These are phyloP conservation scores for Eucalyptus rudis DNA, from an alignment of 345 rosid genomes.

Conservation along the genomic window DNA sequence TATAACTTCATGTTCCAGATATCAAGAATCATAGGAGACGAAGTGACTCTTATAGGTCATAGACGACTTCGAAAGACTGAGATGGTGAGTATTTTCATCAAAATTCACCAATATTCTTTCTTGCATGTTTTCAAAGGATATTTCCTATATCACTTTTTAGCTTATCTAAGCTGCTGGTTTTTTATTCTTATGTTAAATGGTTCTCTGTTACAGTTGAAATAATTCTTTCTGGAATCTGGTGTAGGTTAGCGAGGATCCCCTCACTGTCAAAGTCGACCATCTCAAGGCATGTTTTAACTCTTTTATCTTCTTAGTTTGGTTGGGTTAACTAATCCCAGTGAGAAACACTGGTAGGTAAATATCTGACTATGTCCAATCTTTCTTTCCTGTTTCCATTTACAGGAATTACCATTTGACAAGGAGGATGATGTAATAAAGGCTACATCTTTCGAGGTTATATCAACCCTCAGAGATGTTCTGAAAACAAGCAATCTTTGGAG, in stretches of 20 bases:
- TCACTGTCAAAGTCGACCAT: conserved; percentile 95
- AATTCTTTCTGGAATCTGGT: neutral
- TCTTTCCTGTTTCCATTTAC: conserved; percentile 2
- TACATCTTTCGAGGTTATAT: conserved; percentile 90
- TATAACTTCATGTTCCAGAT: conserved; percentile 36
- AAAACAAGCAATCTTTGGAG: conserved; percentile 89
- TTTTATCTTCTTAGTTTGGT: neutral
- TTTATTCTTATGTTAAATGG: neutral
- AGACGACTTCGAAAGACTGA: conserved; percentile 85
- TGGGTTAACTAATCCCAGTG: neutral
- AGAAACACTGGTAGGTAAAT: neutral
- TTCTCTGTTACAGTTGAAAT: neutral
- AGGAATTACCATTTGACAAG: conserved; percentile 86
- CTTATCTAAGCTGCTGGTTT: neutral
- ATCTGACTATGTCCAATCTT: neutral
- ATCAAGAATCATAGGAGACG: conserved; percentile 82
- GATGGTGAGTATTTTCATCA: conserved; percentile 41
- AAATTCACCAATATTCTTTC: neutral
- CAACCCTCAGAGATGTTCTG: conserved; percentile 85
- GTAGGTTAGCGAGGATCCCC: conserved; percentile 87
- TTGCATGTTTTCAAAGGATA: neutral
- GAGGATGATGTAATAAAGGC: conserved; percentile 95
- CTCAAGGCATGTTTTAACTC: conserved; percentile 46
- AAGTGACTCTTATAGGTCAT: conserved; percentile 90
- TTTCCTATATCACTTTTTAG: neutral